phyloP scores from a whole-genome alignment of 257 asterid species.

The Sherardia arvensis region DNA sequence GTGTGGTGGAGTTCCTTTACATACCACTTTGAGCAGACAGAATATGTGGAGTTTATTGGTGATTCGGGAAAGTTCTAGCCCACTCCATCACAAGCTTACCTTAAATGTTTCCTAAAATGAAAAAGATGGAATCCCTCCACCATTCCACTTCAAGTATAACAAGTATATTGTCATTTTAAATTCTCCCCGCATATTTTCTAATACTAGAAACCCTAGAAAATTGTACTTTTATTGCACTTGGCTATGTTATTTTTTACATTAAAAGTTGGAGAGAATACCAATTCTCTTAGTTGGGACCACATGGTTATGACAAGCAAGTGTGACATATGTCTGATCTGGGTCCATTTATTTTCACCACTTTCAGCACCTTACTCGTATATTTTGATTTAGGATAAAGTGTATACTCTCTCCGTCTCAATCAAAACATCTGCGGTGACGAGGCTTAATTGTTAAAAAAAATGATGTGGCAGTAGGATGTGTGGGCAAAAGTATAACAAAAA shows the following conservation, averaged over 20 bases:
- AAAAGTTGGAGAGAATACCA: neutral
- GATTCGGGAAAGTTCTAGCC: constrained; percentile 13
- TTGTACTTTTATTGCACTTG: neutral
- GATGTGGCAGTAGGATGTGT: no score
- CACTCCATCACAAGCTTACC: constrained; percentile 5
- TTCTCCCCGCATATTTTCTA: neutral
- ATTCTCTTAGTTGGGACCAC: constrained; percentile 38
- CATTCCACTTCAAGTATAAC: neutral
- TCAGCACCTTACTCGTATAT: no score
- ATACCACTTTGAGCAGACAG: constrained; percentile 16
- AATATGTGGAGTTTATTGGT: constrained; percentile 12
- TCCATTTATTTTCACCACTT: no score
- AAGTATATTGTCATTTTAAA: constrained; percentile 2
- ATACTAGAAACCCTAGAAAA: constrained; percentile 15
- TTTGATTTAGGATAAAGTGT: no score
- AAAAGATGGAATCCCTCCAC: constrained; percentile 24
- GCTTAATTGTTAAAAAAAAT: no score
- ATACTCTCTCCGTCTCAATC: no score
- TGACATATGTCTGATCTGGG: no score
- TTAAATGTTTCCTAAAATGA: constrained; percentile 14
- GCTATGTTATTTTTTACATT: neutral
- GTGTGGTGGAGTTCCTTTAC: constrained; percentile 52
- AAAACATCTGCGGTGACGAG: no score
- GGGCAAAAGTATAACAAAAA: no score
- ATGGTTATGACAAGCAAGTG: constrained; percentile 7